phyloP scores from a whole-genome alignment of 208 protist genomes.

The Eutreptiella sp. region DNA sequence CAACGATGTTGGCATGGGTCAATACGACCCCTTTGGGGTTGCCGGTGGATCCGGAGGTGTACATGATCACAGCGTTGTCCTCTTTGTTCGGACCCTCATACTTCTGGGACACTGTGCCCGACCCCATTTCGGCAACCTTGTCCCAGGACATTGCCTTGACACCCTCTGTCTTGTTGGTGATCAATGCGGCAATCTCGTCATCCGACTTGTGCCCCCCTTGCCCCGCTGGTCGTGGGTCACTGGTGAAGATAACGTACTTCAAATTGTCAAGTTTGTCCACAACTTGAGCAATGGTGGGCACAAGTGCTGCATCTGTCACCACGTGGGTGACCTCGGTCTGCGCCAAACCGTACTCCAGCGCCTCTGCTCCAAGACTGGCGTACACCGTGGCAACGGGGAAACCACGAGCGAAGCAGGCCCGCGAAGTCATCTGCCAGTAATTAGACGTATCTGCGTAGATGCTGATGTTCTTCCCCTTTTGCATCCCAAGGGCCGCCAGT shows the following conservation, averaged over 20 bases:
- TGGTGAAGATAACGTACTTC: constrained; percentile 40
- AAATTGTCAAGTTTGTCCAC: constrained; percentile 33
- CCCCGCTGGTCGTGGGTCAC: constrained; percentile 48
- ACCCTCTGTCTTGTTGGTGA: constrained; percentile 20
- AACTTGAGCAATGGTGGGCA: constrained; percentile 40
- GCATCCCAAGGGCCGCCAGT: constrained; percentile 1
- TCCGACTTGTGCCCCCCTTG: constrained; percentile 4
- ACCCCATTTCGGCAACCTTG: constrained; percentile 43
- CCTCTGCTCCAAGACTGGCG: constrained; percentile 65
- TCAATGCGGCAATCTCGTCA: too few species aligned
- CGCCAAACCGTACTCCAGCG: constrained; percentile 53
- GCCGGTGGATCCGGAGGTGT: constrained; percentile 72
- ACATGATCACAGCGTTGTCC: too few species aligned
- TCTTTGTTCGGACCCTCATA: too few species aligned
- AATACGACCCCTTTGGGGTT: constrained; percentile 69
- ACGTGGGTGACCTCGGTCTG: constrained; percentile 56
- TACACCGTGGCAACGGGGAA: constrained; percentile 64
- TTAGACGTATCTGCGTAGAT: constrained; percentile 18
- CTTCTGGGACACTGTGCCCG: too few species aligned
- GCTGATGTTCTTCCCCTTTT: constrained; percentile 1
- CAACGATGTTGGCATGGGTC: constrained; percentile 62
- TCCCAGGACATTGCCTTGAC: constrained; percentile 43
- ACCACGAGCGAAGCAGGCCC: constrained; percentile 38
- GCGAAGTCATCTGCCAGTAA: constrained; percentile 8
- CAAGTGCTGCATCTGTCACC: constrained; percentile 54